Evolutionary conservation across 345 rosid species (phyloP).

Genomic region (Heritiera fomes): DNA sequence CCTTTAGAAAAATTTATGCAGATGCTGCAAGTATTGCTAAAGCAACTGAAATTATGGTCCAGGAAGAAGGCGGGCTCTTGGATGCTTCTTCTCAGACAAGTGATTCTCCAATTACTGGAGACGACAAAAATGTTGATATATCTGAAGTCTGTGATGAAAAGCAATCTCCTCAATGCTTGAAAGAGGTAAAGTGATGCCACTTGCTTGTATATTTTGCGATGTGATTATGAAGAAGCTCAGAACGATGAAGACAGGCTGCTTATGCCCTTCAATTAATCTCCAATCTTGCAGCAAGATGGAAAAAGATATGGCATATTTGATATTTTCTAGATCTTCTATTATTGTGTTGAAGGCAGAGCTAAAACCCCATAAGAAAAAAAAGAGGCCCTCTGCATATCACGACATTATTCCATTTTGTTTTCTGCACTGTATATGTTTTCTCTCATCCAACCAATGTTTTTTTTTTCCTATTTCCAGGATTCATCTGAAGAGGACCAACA

Average conservation of each 20-base stretch:
- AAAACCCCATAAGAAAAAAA: constrained; percentile 9
- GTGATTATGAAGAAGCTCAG: constrained; percentile 9
- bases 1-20: constrained; percentile 27
- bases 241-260: background rate
- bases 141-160: constrained; percentile 38
- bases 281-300: background rate
- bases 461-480: constrained; percentile 42
- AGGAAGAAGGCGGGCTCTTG: constrained; percentile 32
- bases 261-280: background rate
- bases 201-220: constrained; percentile 1
- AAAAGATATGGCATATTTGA: background rate
- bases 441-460: constrained; percentile 15
- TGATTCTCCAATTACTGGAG: constrained; percentile 26
- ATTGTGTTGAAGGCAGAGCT: constrained; percentile 5
- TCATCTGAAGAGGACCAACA: constrained; percentile 33
- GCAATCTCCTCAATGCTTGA: constrained; percentile 27
- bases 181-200: constrained; percentile 39
- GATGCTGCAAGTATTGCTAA: constrained; percentile 34
- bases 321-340: background rate
- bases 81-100: constrained; percentile 35
- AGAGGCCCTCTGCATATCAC: constrained; percentile 10
- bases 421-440: constrained; percentile 13
- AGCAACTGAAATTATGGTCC: constrained; percentile 33
- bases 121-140: constrained; percentile 33
- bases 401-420: constrained; percentile 8